Conservation (phyloP, 257 asterid genomes). For the Linderniella brevidens region DNA sequence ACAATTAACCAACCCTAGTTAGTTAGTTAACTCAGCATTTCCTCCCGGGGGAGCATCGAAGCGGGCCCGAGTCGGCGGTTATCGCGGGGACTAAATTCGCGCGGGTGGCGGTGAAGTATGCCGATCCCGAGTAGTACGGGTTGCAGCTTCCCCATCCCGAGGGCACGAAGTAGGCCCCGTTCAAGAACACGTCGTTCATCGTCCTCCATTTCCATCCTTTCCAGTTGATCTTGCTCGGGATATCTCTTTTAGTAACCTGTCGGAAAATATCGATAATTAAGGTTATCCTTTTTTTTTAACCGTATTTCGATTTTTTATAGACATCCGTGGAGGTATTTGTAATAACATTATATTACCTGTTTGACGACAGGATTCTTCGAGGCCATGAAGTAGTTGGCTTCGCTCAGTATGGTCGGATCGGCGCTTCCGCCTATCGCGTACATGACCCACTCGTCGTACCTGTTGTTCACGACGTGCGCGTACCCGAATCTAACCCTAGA, state of each 20-base stretch:
- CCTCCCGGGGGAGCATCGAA: too few relatives aligned
- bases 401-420: conserved; percentile 78
- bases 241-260: conserved; percentile 51
- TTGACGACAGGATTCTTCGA: conserved; percentile 15
- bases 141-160: conserved; percentile 41
- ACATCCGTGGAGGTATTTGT: not conserved
- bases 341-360: not conserved
- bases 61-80: too few relatives aligned
- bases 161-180: conserved; percentile 51
- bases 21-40: too few relatives aligned
- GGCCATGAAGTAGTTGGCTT: conserved; percentile 78
- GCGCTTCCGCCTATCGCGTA: conserved; percentile 94
- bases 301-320: too few relatives aligned
- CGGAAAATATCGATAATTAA: not conserved
- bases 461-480: conserved; percentile 72
- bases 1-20: too few relatives aligned
- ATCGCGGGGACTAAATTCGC: too few relatives aligned
- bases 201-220: conserved; percentile 63
- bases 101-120: too few relatives aligned
- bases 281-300: too few relatives aligned
- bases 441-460: conserved; percentile 66
- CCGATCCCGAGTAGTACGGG: conserved; percentile 20
- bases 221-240: conserved; percentile 20
- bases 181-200: conserved; percentile 36
- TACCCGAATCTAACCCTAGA: conserved; percentile 63